Evolutionary conservation across 2,329 filamentous ascomycete species (phyloP), one percentile per base, ranked within the genome.

Genomic region (Clonostachys rosea): DNA sequence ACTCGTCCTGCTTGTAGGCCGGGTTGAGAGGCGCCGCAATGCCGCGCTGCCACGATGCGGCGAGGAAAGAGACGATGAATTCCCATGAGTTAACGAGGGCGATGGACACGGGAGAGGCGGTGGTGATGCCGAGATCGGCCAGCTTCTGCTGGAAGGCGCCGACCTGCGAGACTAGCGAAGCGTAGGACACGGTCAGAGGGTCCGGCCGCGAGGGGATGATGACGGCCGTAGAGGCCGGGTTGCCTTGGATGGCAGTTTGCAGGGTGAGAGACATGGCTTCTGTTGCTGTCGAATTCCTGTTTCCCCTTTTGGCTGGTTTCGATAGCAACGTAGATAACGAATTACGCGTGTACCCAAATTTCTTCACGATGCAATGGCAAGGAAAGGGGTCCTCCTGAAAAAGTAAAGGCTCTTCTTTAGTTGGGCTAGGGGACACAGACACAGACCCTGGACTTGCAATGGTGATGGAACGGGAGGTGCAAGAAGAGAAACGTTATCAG

Each of bases 1-100:
- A 94, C 66, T 95, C 89, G 48, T 84, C 84, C 67, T 94, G 88
- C 71, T 91, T 95, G 74, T 95, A 95, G 41, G 84, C 86, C 39
- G 89, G 83, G 66, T 95, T 95, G 54, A 95, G 73, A n/a, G 89
- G 90, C 4, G 90, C 90, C 8, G 89, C 89, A 56, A 94, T 86
- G 33, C 76, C 87, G 58, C 90, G 80, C 71, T 94, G 89, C 82
- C 86, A 90, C n/a, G 88, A 82, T 16, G 84, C 79, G n/a, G 89
- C 89, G 41, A 95, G 78, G 68, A 95, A 95, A 3, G 89, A 84
- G 48, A 94, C 83, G 61, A 95, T 87, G 69, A 95, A 94, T 65
- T 91, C 88, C 67, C 90, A 91, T 46, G 86, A 90, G 71, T 95
- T 95, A 49, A 86, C 80, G 16, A 91, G 78, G 30, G 89, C 87